phyloP scores from a whole-genome alignment of 805 yeast genomes.

The Ogataea ramenticola region DNA sequence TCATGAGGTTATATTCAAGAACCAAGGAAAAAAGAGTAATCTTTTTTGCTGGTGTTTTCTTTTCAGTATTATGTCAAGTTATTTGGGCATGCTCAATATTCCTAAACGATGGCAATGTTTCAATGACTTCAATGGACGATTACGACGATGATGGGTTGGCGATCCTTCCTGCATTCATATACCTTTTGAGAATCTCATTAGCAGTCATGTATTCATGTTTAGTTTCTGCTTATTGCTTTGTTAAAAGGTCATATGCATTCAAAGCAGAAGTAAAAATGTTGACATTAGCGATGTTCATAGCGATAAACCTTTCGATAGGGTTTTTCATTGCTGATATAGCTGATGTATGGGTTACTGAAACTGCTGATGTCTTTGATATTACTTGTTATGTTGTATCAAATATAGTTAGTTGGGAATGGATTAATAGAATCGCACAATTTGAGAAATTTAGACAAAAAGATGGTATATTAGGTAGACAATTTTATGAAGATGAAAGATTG shows the following conservation, averaged over 20 bases:
- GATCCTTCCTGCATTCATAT: constrained; percentile 66
- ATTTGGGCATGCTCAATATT: constrained; percentile 67
- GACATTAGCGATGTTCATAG: constrained; percentile 47
- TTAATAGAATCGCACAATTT: constrained; percentile 52
- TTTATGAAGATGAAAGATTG: constrained; percentile 52
- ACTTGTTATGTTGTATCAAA: constrained; percentile 67
- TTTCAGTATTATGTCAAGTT: constrained; percentile 50
- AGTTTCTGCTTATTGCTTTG: constrained; percentile 46
- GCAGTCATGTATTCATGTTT: constrained; percentile 62
- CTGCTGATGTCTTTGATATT: constrained; percentile 67
- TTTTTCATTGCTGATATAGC: constrained; percentile 74
- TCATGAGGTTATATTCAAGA: constrained; percentile 60
- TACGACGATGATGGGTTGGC: constrained; percentile 38
- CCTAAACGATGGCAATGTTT: constrained; percentile 4
- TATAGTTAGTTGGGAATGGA: constrained; percentile 82
- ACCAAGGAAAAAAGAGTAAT: constrained; percentile 61
- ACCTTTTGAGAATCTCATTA: constrained; percentile 64
- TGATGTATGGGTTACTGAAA: constrained; percentile 64
- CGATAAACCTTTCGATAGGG: constrained; percentile 55
- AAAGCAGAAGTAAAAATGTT: constrained; percentile 44
- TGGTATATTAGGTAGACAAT: constrained; percentile 68
- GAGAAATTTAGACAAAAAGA: constrained; percentile 57
- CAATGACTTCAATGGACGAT: constrained; percentile 19
- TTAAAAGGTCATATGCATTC: constrained; percentile 45
- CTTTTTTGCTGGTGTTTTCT: constrained; percentile 47